A percentile compares a stretch with the other conserved stretches of the same genome.
Conservation (phyloP, 192 early-diverging fungal species). For the Backusella tuberculispora region DNA sequence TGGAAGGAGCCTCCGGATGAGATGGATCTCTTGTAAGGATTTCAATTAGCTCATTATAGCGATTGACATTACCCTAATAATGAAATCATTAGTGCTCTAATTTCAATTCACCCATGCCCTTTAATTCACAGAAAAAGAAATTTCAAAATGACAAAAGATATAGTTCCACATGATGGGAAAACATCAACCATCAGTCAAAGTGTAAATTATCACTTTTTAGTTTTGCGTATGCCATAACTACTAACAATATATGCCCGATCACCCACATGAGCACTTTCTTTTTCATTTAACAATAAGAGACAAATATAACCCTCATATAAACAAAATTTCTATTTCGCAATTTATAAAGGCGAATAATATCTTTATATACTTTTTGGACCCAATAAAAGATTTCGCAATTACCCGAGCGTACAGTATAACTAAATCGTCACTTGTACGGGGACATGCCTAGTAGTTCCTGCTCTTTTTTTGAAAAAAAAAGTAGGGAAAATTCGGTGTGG, state of each 20-base stretch:
- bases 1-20: conserved; percentile 24
- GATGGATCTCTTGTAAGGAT: conserved; percentile 29
- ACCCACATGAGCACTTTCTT: neutral
- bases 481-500: neutral
- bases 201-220: neutral
- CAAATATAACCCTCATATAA: conserved; percentile 1
- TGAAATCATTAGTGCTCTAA: neutral
- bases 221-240: conserved; percentile 17
- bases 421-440: neutral
- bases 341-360: conserved; percentile 11
- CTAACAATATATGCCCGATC: conserved; percentile 13
- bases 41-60: conserved; percentile 39
- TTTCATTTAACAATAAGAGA: conserved; percentile 14
- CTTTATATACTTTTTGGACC: conserved; percentile 23
- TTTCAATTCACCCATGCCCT: neutral
- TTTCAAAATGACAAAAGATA: conserved; percentile 8
- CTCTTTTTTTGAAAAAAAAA: neutral
- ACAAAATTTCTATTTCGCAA: conserved; percentile 13
- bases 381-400: conserved; percentile 22
- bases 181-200: conserved; percentile 4
- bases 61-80: conserved; percentile 30
- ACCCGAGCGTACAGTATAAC: conserved; percentile 18
- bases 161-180: conserved; percentile 11
- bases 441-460: conserved; percentile 25
- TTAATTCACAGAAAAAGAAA: conserved; percentile 6